phyloP scores from a whole-genome alignment of 2,329 filamentous ascomycete genomes.

The Aspergillus novoparasiticus region DNA sequence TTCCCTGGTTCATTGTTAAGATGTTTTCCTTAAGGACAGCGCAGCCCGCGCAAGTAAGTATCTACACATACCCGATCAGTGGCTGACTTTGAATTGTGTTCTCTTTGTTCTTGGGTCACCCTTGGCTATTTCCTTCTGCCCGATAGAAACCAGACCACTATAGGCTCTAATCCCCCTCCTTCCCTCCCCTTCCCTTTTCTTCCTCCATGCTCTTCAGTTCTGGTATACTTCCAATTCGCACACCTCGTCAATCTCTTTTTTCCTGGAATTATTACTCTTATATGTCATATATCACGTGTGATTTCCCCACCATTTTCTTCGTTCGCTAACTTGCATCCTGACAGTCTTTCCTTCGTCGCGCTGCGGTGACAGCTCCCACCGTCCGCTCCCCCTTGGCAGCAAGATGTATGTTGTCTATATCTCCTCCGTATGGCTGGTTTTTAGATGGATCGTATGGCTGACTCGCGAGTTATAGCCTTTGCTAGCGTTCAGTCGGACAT shows the following conservation, averaged over 20 bases:
- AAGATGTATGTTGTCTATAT: conserved; percentile 52
- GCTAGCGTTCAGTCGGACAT: conserved; percentile 91
- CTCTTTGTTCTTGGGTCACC: conserved; percentile 6
- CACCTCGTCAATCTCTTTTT: neutral
- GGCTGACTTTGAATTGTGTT: neutral
- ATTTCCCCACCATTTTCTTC: neutral
- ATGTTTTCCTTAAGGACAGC: conserved; percentile 46
- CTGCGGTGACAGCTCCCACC: conserved; percentile 50
- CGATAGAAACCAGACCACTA: conserved; percentile 34
- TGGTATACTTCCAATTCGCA: neutral
- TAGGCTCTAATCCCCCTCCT: conserved; percentile 47
- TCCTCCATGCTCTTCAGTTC: neutral
- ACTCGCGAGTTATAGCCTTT: conserved; percentile 52
- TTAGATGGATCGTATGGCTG: conserved; percentile 9
- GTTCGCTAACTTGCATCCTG: conserved; percentile 12
- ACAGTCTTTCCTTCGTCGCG: conserved; percentile 61
- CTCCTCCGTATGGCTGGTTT: neutral
- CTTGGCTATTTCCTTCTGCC: conserved; percentile 42
- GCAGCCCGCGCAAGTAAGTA: conserved; percentile 45
- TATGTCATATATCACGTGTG: neutral
- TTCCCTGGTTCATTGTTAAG: conserved; percentile 24
- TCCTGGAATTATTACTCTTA: neutral
- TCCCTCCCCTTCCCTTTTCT: neutral
- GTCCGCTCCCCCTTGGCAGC: conserved; percentile 55
- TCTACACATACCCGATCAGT: neutral